Conservation (phyloP, 495 filamentous ascomycete species). For the Aspergillus taichungensis region DNA sequence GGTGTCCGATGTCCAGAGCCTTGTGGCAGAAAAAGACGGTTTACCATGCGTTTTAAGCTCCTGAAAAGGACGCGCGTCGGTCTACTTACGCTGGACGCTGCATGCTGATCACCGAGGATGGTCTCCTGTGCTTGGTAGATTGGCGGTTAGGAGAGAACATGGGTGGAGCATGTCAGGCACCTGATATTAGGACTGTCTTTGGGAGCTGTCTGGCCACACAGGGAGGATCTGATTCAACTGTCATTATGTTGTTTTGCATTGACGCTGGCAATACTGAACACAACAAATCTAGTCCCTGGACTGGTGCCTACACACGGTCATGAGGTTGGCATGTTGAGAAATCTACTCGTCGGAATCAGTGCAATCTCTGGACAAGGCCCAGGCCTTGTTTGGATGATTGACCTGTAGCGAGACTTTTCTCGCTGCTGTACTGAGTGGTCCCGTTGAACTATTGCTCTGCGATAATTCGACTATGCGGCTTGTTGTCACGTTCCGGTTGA, state of each 20-base stretch:
- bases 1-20: constrained; percentile 33
- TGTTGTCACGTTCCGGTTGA: constrained; percentile 35
- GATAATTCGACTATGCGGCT: constrained; percentile 13
- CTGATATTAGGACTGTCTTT: constrained; percentile 21
- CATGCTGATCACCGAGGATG: constrained; percentile 34
- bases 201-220: constrained; percentile 17
- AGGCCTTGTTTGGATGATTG: constrained; percentile 16
- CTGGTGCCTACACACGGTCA: constrained; percentile 30
- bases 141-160: constrained; percentile 20
- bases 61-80: constrained; percentile 35
- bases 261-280: constrained; percentile 26
- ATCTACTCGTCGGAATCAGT: constrained; percentile 47
- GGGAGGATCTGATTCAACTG: constrained; percentile 5
- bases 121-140: constrained; percentile 22
- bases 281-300: constrained; percentile 18
- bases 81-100: constrained; percentile 35
- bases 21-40: constrained; percentile 30
- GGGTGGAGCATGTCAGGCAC: constrained; percentile 29
- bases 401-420: constrained; percentile 39
- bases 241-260: constrained; percentile 15
- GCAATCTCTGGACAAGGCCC: constrained; percentile 18
- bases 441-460: constrained; percentile 6
- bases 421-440: constrained; percentile 20
- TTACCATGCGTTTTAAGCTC: constrained; percentile 33
- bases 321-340: constrained; percentile 14